Conservation (phyloP, 179 eudicot genomes). For the Amaranthus tricolor region DNA sequence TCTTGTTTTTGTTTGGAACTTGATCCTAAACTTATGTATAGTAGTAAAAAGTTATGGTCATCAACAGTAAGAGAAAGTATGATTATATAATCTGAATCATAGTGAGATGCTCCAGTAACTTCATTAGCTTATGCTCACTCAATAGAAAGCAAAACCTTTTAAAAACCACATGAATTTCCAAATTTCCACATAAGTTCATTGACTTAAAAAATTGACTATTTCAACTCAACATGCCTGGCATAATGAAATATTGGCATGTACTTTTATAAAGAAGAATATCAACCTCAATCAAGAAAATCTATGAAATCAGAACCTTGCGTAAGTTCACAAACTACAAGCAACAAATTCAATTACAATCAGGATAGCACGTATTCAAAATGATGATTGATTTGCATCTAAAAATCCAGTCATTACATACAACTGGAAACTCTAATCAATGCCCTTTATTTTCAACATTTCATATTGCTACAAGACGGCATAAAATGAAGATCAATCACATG, state of each 20-base stretch:
- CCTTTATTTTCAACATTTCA: too few species aligned
- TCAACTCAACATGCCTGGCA: slow-evolving; percentile 1
- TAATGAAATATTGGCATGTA: not conserved
- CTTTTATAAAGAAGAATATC: not conserved
- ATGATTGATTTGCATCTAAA: not conserved
- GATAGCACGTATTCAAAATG: not conserved
- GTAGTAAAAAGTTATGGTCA: not conserved
- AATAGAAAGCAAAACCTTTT: not conserved
- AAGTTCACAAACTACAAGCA: slow-evolving; percentile 4
- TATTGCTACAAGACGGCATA: too few species aligned
- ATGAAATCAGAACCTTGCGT: not conserved
- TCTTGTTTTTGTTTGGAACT: not conserved
- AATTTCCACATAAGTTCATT: not conserved
- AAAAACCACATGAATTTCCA: not conserved
- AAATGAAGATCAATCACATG: not conserved
- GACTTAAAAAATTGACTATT: not conserved
- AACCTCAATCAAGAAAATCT: not conserved
- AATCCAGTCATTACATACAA: not conserved
- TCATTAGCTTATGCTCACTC: not conserved
- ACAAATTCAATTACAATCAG: slow-evolving; percentile 5
- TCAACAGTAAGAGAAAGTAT: too few species aligned
- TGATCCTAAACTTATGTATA: not conserved
- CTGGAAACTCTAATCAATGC: too few species aligned
- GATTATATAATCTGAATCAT: not conserved
- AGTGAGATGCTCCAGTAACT: not conserved